Evolutionary conservation across 345 rosid genomes (phyloP).

Genomic region (Salix udensis): DNA sequence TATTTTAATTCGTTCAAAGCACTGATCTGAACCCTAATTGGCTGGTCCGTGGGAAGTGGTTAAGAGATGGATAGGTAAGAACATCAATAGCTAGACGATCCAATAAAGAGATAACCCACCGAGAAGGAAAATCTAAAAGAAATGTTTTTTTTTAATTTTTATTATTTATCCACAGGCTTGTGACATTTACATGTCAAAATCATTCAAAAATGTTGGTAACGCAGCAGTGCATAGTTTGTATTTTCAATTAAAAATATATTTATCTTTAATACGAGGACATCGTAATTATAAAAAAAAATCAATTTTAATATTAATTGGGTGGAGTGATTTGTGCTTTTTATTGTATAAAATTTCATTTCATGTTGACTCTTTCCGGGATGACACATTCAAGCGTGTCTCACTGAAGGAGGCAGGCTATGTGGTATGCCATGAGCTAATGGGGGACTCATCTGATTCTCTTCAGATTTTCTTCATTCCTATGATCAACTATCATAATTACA

Average conservation of each 20-base stretch:
- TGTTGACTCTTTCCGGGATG: slow-evolving; percentile 13
- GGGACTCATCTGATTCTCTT: slow-evolving; percentile 31
- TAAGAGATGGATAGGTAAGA: slow-evolving; percentile 9
- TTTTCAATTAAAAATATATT: no score
- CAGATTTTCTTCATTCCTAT: slow-evolving; percentile 11
- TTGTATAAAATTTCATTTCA: background rate
- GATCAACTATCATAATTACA: background rate
- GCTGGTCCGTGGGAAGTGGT: slow-evolving; percentile 4
- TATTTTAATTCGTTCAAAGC: background rate
- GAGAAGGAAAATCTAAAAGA: background rate
- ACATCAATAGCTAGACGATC: background rate
- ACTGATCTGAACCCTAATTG: slow-evolving; percentile 1
- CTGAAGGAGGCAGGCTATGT: slow-evolving; percentile 48
- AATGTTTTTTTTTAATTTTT: no score
- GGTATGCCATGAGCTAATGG: slow-evolving; percentile 32
- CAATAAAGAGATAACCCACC: background rate
- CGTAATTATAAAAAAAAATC: no score
- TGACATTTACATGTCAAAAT: no score
- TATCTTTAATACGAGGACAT: no score
- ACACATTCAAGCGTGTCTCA: slow-evolving; percentile 42
- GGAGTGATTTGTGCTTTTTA: background rate
- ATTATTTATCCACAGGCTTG: no score
- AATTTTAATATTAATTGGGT: background rate
- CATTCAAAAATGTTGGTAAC: no score
- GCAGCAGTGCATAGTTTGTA: no score